These are phyloP conservation scores for Begonia peltatifolia DNA, from an alignment of 306 rosid genomes.

Conservation along the genomic window DNA sequence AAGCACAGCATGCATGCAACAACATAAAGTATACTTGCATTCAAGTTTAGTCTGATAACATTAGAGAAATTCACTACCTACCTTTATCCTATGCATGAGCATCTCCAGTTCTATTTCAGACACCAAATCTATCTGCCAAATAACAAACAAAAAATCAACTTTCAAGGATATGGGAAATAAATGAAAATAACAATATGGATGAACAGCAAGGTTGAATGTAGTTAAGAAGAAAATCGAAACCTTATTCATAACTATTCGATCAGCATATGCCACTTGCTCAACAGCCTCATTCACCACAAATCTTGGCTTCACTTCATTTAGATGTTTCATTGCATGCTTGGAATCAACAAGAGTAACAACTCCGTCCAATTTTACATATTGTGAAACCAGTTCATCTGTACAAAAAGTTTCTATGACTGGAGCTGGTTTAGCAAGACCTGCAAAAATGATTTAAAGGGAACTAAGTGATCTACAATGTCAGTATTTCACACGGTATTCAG, in stretches of 20 bases:
- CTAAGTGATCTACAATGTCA: not conserved
- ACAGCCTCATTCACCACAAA: slow-evolving; percentile 93
- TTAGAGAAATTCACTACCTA: slow-evolving; percentile 4
- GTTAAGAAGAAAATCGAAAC: slow-evolving; percentile 17
- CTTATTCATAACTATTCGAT: slow-evolving; percentile 79
- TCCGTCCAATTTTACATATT: slow-evolving; percentile 73
- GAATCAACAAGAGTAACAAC: slow-evolving; percentile 88
- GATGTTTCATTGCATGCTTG: slow-evolving; percentile 70
- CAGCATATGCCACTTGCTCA: slow-evolving; percentile 92
- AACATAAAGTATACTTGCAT: too few relatives aligned
- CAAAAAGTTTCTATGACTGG: slow-evolving; percentile 88
- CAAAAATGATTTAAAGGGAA: slow-evolving; percentile 10
- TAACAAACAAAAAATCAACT: not conserved
- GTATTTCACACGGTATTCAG: too few relatives aligned
- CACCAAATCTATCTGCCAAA: slow-evolving; percentile 76
- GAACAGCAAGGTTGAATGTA: not conserved
- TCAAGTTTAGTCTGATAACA: too few relatives aligned
- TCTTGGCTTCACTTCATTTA: slow-evolving; percentile 81
- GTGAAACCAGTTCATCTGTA: slow-evolving; percentile 56
- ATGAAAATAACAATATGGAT: slow-evolving; percentile 5
- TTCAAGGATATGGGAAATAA: not conserved
- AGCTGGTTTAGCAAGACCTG: slow-evolving; percentile 87
- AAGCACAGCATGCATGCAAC: too few relatives aligned
- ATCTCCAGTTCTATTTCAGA: slow-evolving; percentile 45
- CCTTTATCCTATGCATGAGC: slow-evolving; percentile 59